A percentile compares a stretch with the other conserved stretches of the same genome.
Conservation (phyloP, 257 asterid species). For the Lantana camara region DNA sequence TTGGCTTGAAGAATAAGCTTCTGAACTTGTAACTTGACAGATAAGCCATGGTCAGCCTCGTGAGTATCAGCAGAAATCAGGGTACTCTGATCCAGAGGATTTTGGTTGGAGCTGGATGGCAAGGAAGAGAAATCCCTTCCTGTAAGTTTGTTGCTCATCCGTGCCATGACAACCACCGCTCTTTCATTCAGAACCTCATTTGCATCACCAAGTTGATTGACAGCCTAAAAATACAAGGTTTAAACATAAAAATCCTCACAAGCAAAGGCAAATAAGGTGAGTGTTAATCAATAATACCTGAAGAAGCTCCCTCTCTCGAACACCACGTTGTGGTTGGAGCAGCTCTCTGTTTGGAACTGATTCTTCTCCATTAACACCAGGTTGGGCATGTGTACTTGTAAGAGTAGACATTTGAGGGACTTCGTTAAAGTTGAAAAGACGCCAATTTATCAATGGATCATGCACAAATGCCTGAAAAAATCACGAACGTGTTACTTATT, state of each 20-base stretch:
- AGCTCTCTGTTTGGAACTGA: constrained; percentile 60
- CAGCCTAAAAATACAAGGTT: constrained; percentile 57
- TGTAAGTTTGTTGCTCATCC: constrained; percentile 97
- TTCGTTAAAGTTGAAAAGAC: constrained; percentile 97
- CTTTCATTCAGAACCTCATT: constrained; percentile 95
- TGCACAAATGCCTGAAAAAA: constrained; percentile 93
- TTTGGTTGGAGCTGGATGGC: constrained; percentile 63
- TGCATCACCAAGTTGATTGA: constrained; percentile 96
- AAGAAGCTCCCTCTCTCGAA: constrained; percentile 92
- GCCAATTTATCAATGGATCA: constrained; percentile 98
- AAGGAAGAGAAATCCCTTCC: constrained; percentile 89
- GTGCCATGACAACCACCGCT: constrained; percentile 95
- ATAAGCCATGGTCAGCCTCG: constrained; percentile 92
- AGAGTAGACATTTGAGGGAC: constrained; percentile 88
- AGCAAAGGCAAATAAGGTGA: background rate
- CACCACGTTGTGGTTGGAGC: constrained; percentile 85
- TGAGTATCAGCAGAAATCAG: constrained; percentile 67
- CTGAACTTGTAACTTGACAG: constrained; percentile 92
- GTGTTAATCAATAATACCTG: constrained; percentile 49
- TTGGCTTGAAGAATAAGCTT: constrained; percentile 94
- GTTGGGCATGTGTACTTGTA: constrained; percentile 57
- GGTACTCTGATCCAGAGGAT: constrained; percentile 65
- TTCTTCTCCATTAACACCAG: constrained; percentile 70
- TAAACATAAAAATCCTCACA: constrained; percentile 12
- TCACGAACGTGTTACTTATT: background rate